Evolutionary conservation across 2,329 filamentous ascomycete genomes (phyloP).

Genomic region (Colletotrichum scovillei): DNA sequence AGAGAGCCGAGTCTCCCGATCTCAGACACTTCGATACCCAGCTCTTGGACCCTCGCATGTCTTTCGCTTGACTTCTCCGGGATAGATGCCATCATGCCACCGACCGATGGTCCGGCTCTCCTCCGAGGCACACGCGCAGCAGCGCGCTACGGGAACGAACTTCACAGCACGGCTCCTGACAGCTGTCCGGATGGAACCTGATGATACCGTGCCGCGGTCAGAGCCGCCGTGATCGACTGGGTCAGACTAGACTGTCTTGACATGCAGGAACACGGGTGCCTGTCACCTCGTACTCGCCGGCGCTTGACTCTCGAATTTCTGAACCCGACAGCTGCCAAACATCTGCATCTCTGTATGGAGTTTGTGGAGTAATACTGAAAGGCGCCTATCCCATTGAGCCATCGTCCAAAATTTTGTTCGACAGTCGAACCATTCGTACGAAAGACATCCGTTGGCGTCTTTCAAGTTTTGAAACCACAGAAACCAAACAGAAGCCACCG

Average conservation of each 20-base stretch:
- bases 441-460: not conserved
- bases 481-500: not conserved
- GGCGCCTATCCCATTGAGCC: not conserved
- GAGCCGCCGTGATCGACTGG: slow-evolving; percentile 18
- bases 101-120: not conserved
- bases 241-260: slow-evolving; percentile 12
- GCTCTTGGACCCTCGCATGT: slow-evolving; percentile 27
- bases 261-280: not conserved
- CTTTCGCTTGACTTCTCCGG: not conserved
- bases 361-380: no score
- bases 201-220: slow-evolving; percentile 5
- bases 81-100: not conserved
- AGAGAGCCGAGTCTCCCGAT: slow-evolving; percentile 11
- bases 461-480: not conserved
- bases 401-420: not conserved
- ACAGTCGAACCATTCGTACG: not conserved
- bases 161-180: not conserved
- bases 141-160: not conserved
- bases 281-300: not conserved
- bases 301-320: not conserved
- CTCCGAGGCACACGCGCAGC: not conserved
- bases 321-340: not conserved
- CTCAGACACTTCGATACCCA: not conserved
- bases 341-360: not conserved
- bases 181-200: slow-evolving; percentile 12